These are phyloP conservation scores for Phyllostachys edulis DNA, from an alignment of 176 grass and related monocot genomes.

Conservation along the genomic window DNA sequence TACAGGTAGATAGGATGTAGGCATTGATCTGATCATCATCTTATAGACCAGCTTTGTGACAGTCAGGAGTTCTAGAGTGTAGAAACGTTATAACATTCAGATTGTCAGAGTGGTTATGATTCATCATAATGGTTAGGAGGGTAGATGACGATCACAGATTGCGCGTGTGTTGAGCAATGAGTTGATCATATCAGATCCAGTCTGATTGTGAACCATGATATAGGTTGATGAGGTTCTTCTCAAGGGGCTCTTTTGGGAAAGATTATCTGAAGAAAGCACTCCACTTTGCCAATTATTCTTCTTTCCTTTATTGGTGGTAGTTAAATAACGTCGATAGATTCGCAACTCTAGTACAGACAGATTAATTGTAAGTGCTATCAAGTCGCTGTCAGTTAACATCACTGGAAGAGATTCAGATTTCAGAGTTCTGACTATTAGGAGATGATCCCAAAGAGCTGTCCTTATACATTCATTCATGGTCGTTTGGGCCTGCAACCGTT, in stretches of 20 bases:
- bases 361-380: neutral
- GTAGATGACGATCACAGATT: neutral
- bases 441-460: neutral
- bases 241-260: too few species aligned
- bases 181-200: neutral
- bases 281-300: too few species aligned
- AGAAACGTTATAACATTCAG: neutral
- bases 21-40: neutral
- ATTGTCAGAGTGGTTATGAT: neutral
- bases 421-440: neutral
- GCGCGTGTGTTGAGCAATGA: too few species aligned
- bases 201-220: neutral
- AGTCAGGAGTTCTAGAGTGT: neutral
- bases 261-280: too few species aligned
- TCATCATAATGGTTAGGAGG: neutral
- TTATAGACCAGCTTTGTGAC: neutral
- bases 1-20: neutral
- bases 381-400: neutral
- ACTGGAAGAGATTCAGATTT: neutral
- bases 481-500: neutral
- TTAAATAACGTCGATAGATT: neutral
- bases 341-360: too few species aligned
- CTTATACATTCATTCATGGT: neutral
- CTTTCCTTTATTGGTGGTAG: neutral
- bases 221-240: neutral